phyloP scores from a whole-genome alignment of 192 early-diverging fungal species.

The Entophlyctis luteolus region DNA sequence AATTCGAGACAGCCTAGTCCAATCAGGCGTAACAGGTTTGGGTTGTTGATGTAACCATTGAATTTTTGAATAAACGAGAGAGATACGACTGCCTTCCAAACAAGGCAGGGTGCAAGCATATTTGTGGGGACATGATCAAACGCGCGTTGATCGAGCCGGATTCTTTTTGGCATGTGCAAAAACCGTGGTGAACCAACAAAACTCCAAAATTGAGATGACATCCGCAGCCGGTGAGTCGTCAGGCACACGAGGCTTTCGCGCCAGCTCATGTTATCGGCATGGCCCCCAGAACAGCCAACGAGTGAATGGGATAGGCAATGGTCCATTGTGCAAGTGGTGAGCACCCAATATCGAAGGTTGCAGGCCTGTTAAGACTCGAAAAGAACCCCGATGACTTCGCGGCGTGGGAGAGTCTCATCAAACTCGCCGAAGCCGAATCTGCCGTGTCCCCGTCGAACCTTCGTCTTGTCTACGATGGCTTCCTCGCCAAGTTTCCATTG shows the following conservation, averaged over 20 bases:
- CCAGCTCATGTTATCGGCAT: background rate
- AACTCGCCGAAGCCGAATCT: slow-evolving; percentile 51
- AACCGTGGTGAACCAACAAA: too few relatives aligned
- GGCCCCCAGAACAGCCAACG: slow-evolving; percentile 18
- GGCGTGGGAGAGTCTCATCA: slow-evolving; percentile 67
- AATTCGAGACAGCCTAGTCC: too few relatives aligned
- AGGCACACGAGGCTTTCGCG: background rate
- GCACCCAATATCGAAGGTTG: background rate
- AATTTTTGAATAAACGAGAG: too few relatives aligned
- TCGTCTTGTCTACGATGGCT: slow-evolving; percentile 58
- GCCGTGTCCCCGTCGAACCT: slow-evolving; percentile 44
- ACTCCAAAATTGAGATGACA: background rate
- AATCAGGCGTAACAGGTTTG: too few relatives aligned
- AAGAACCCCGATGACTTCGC: slow-evolving; percentile 62
- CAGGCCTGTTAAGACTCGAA: background rate
- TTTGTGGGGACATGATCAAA: too few relatives aligned
- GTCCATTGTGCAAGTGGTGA: slow-evolving; percentile 47
- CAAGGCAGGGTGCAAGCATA: too few relatives aligned
- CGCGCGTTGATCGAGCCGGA: too few relatives aligned
- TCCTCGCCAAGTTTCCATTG: slow-evolving; percentile 66
- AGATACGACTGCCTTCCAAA: too few relatives aligned
- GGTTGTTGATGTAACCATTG: too few relatives aligned
- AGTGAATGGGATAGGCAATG: slow-evolving; percentile 55
- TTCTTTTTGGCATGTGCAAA: too few relatives aligned
- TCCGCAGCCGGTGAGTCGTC: background rate